These are phyloP conservation scores for Botryotinia narcissicola DNA, from an alignment of 2,329 filamentous ascomycete species.

Conservation along the genomic window DNA sequence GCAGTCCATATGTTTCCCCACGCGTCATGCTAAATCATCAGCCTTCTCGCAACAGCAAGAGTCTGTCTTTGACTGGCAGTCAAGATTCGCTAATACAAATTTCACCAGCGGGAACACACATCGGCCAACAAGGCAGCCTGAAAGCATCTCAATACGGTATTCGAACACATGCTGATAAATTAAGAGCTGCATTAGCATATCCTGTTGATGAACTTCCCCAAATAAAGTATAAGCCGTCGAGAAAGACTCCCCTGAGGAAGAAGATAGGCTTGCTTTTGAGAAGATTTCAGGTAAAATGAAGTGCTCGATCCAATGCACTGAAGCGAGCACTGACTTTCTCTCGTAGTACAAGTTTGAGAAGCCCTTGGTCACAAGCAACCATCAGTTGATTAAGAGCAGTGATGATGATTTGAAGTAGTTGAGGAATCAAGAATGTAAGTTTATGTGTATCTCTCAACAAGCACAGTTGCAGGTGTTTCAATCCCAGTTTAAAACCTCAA, in stretches of 20 bases:
- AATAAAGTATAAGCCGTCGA: neutral
- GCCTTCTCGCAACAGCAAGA: neutral
- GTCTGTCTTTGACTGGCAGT: neutral
- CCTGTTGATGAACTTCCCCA: conserved; percentile 1
- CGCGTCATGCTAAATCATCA: neutral
- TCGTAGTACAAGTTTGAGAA: neutral
- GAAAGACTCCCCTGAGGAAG: neutral
- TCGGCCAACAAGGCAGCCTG: neutral
- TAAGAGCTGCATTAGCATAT: conserved; percentile 12
- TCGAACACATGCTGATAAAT: conserved; percentile 6
- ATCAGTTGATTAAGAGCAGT: neutral
- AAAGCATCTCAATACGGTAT: neutral
- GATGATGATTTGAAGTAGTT: neutral
- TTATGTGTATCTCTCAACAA: neutral
- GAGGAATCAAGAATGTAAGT: neutral
- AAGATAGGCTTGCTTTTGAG: conserved; percentile 5
- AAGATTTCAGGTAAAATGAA: neutral
- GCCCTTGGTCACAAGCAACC: neutral
- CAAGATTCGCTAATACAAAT: conserved; percentile 9
- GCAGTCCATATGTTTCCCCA: neutral
- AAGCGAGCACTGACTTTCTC: neutral
- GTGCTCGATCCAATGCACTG: neutral
- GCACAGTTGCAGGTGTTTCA: neutral
- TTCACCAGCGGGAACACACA: neutral
- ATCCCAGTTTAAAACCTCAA: neutral